phyloP scores from a whole-genome alignment of 768 basidiomycete genomes.

The Hirschioporus abietinus region DNA sequence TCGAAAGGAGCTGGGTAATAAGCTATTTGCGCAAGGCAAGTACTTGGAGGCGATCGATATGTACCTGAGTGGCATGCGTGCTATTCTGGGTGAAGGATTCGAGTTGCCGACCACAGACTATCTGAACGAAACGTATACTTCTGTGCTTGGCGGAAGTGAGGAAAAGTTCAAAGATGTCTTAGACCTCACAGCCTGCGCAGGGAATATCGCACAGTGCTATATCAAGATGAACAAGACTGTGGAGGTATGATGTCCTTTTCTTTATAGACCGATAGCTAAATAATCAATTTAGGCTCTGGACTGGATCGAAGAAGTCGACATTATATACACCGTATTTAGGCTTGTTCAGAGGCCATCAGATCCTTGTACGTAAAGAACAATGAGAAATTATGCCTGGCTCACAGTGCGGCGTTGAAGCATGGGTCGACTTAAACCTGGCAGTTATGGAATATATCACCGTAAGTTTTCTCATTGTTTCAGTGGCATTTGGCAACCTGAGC shows the following conservation, averaged over 20 bases:
- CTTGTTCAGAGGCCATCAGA: slow-evolving; percentile 9
- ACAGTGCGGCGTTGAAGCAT: slow-evolving; percentile 12
- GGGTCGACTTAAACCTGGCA: slow-evolving; percentile 23
- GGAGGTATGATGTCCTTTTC: neutral
- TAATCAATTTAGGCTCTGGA: slow-evolving; percentile 21
- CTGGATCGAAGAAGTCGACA: slow-evolving; percentile 26
- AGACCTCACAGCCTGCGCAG: neutral
- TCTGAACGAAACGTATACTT: neutral
- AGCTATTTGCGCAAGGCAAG: neutral
- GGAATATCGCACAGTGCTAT: neutral
- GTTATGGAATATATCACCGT: slow-evolving; percentile 24
- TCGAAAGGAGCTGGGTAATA: neutral
- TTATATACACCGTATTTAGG: slow-evolving; percentile 20
- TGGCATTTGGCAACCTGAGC: slow-evolving; percentile 26
- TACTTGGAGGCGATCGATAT: neutral
- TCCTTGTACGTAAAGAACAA: slow-evolving; percentile 12
- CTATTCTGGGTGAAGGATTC: neutral
- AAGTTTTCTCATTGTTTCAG: slow-evolving; percentile 19
- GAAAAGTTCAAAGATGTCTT: neutral
- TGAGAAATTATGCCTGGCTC: slow-evolving; percentile 7
- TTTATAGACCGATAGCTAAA: neutral
- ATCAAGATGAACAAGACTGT: neutral
- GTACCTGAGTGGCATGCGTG: neutral
- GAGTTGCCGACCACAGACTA: neutral
- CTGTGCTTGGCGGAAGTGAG: neutral